These are phyloP conservation scores for Scheffersomyces stipitis DNA, from an alignment of 805 yeast genomes.

Conservation along the genomic window DNA sequence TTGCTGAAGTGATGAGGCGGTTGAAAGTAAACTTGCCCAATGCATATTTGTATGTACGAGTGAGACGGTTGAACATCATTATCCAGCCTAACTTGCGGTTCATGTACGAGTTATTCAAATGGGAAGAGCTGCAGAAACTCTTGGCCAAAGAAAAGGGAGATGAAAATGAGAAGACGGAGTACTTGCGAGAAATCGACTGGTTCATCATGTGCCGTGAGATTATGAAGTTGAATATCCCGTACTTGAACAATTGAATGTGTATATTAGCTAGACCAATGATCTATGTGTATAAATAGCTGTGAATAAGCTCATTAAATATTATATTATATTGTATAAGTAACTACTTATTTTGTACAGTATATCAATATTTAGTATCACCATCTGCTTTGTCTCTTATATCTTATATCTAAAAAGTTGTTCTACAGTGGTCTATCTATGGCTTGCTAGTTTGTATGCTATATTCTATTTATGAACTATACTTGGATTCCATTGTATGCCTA, in stretches of 20 bases:
- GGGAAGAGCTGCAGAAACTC: conserved; percentile 34
- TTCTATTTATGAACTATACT: too few species aligned
- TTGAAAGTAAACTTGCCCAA: conserved; percentile 63
- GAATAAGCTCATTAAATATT: too few species aligned
- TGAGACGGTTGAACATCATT: conserved; percentile 83
- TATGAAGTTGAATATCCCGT: conserved; percentile 70
- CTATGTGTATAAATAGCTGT: too few species aligned
- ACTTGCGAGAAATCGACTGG: conserved; percentile 79
- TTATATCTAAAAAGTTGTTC: too few species aligned
- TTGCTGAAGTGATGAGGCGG: conserved; percentile 90
- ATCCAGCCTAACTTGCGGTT: conserved; percentile 92
- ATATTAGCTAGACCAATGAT: conserved; percentile 1
- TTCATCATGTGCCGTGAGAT: conserved; percentile 81
- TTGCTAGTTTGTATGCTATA: too few species aligned
- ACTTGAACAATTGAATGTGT: conserved; percentile 32
- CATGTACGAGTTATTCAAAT: conserved; percentile 83
- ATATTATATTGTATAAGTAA: too few species aligned
- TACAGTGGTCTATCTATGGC: too few species aligned
- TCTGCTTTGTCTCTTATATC: too few species aligned
- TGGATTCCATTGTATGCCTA: too few species aligned
- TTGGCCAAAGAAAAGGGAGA: conserved; percentile 6
- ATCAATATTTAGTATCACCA: too few species aligned
- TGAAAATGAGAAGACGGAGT: background rate
- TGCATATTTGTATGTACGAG: conserved; percentile 88
- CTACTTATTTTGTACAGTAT: too few species aligned